Percentiles rank a stretch among this genome's conserved stretches.
phyloP scores from a whole-genome alignment of 208 protist genomes.

The Trypanosoma congolense region DNA sequence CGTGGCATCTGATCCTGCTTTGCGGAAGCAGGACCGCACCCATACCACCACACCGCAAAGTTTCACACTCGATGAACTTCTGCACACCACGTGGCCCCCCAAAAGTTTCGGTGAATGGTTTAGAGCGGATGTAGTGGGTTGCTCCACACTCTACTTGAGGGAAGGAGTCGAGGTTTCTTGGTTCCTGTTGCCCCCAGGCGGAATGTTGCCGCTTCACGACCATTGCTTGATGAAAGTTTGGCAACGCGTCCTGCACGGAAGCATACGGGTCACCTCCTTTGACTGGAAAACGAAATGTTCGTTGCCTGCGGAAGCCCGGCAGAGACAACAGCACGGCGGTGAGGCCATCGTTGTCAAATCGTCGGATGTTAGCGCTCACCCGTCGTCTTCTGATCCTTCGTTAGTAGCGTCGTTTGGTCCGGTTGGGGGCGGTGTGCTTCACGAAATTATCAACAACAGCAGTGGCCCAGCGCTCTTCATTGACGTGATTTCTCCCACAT shows the following conservation, averaged over 20 bases:
- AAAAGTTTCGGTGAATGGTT: neutral
- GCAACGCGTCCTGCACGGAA: constrained; percentile 53
- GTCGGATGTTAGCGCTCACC: constrained; percentile 6
- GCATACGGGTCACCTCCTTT: constrained; percentile 42
- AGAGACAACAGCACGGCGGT: neutral
- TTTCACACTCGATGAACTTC: too few species aligned
- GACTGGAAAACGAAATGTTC: constrained; percentile 20
- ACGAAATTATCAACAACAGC: constrained; percentile 58
- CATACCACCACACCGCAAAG: too few species aligned
- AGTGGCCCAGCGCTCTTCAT: constrained; percentile 51
- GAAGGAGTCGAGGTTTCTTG: constrained; percentile 43
- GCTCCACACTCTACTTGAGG: constrained; percentile 55
- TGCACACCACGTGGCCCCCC: neutral
- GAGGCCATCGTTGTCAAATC: constrained; percentile 23
- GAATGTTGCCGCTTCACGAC: constrained; percentile 59
- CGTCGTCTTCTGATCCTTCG: constrained; percentile 2
- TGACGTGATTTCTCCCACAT: constrained; percentile 69
- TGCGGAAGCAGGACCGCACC: too few species aligned
- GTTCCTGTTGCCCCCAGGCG: constrained; percentile 65
- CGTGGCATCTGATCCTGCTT: too few species aligned
- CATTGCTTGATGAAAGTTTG: constrained; percentile 61
- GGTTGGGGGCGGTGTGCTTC: constrained; percentile 39
- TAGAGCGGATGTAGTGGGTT: constrained; percentile 22
- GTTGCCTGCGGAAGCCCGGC: neutral
- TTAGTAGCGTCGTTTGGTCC: constrained; percentile 22